Evolutionary conservation across 2,329 filamentous ascomycete genomes (phyloP).

Genomic region (Didymella pinodella): DNA sequence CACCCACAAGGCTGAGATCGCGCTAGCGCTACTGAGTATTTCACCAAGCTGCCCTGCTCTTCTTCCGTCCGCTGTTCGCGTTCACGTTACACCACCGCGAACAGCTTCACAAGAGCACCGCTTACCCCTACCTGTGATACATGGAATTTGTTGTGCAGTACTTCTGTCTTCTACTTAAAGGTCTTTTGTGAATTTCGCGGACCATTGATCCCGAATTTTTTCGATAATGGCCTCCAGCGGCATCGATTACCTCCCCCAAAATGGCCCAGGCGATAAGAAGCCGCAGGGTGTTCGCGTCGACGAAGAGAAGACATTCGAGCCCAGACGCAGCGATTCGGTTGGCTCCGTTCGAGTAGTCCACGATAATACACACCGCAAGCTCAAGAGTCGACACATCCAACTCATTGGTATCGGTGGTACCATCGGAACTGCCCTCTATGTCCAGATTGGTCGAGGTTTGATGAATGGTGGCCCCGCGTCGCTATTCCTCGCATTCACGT

Average conservation of each 20-base stretch:
- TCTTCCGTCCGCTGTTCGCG: slow-evolving; percentile 18
- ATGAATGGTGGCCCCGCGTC: slow-evolving; percentile 58
- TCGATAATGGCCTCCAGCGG: slow-evolving; percentile 47
- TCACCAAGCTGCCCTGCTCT: slow-evolving; percentile 36
- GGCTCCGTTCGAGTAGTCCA: slow-evolving; percentile 41
- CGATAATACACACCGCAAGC: slow-evolving; percentile 55
- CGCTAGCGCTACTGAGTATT: slow-evolving; percentile 31
- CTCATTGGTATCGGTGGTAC: slow-evolving; percentile 58
- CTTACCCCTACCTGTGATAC: slow-evolving; percentile 23
- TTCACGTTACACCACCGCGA: slow-evolving; percentile 22
- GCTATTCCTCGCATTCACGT: slow-evolving; percentile 56
- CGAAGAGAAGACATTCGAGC: slow-evolving; percentile 40
- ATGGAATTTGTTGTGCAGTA: slow-evolving; percentile 47
- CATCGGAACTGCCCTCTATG: slow-evolving; percentile 59
- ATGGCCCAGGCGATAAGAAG: slow-evolving; percentile 20
- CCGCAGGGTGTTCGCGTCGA: slow-evolving; percentile 27
- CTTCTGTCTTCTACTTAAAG: slow-evolving; percentile 48
- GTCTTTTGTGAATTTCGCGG: slow-evolving; percentile 34
- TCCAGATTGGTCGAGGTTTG: slow-evolving; percentile 56
- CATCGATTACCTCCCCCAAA: slow-evolving; percentile 36
- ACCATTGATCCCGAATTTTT: slow-evolving; percentile 8
- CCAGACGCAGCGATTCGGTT: slow-evolving; percentile 36
- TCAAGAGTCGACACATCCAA: slow-evolving; percentile 58
- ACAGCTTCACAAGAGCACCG: slow-evolving; percentile 16
- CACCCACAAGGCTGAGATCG: slow-evolving; percentile 15